These are phyloP conservation scores for Geotrichum restrictum DNA, from an alignment of 1,139 yeast species.

Conservation along the genomic window DNA sequence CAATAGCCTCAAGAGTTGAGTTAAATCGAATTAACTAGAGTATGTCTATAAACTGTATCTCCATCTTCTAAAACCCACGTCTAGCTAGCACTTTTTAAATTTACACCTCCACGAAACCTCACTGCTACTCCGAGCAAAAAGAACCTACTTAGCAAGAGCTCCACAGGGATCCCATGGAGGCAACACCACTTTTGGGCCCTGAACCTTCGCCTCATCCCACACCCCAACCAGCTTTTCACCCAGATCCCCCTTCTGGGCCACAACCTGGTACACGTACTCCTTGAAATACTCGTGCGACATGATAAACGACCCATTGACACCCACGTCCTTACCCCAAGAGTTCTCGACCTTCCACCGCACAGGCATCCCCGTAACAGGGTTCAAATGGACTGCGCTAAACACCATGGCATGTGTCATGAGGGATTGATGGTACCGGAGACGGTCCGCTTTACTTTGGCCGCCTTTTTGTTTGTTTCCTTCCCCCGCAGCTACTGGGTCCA, in stretches of 20 bases:
- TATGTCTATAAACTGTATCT: no score
- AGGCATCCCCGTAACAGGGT: constrained; percentile 50
- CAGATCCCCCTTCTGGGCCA: constrained; percentile 45
- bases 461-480: no score
- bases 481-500: no score
- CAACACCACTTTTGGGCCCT: constrained; percentile 43
- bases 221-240: constrained; percentile 44
- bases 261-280: constrained; percentile 80
- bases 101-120: no score
- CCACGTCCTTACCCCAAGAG: constrained; percentile 74
- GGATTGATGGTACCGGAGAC: constrained; percentile 55
- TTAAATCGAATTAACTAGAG: no score
- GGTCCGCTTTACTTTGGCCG: constrained; percentile 57
- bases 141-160: constrained; percentile 63
- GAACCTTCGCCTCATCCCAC: constrained; percentile 45
- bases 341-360: constrained; percentile 79
- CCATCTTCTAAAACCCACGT: no score
- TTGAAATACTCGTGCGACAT: constrained; percentile 83
- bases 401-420: constrained; percentile 88
- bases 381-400: constrained; percentile 66
- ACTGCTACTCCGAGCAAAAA: no score
- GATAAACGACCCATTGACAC: constrained; percentile 68
- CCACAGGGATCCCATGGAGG: constrained; percentile 90
- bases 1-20: no score
- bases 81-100: no score